Percentiles rank a stretch among this genome's conserved stretches.
phyloP scores from a whole-genome alignment of 768 basidiomycete species.

The Psilocybe cubensis region DNA sequence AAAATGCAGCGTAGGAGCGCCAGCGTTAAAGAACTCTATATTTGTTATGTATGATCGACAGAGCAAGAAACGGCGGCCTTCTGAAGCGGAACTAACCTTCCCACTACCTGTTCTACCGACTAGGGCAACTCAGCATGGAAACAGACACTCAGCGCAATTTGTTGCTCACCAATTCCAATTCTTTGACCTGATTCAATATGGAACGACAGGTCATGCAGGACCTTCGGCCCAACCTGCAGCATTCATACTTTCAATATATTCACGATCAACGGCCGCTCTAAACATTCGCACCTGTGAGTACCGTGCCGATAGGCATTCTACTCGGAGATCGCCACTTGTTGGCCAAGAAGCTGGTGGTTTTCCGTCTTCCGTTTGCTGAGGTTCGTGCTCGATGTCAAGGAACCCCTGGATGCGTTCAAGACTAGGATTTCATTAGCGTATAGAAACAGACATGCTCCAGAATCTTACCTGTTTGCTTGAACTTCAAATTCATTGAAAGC shows the following conservation, averaged over 20 bases:
- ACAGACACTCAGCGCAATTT: neutral
- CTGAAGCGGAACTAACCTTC: slow-evolving; percentile 31
- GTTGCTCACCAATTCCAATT: slow-evolving; percentile 45
- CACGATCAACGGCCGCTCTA: neutral
- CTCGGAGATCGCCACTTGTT: slow-evolving; percentile 55
- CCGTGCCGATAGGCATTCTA: slow-evolving; percentile 56
- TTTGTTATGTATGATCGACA: neutral
- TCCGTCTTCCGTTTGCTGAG: slow-evolving; percentile 39
- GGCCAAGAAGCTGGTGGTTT: slow-evolving; percentile 73
- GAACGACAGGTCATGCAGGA: slow-evolving; percentile 54
- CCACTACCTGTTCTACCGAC: slow-evolving; percentile 51
- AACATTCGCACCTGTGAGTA: slow-evolving; percentile 42
- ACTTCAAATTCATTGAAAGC: slow-evolving; percentile 49
- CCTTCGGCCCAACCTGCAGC: slow-evolving; percentile 40
- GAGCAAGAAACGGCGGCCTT: neutral
- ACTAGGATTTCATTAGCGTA: slow-evolving; percentile 22
- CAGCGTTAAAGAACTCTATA: slow-evolving; percentile 55
- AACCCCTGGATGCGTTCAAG: slow-evolving; percentile 75
- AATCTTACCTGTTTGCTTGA: slow-evolving; percentile 31
- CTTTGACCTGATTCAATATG: slow-evolving; percentile 57
- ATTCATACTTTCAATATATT: neutral
- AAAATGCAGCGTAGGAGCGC: slow-evolving; percentile 61
- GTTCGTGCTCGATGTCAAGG: slow-evolving; percentile 61
- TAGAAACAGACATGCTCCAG: neutral
- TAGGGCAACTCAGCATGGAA: slow-evolving; percentile 12